Evolutionary conservation across 257 asterid species (phyloP), one percentile per base, ranked within the genome.

Genomic region (Lycium barbarum): DNA sequence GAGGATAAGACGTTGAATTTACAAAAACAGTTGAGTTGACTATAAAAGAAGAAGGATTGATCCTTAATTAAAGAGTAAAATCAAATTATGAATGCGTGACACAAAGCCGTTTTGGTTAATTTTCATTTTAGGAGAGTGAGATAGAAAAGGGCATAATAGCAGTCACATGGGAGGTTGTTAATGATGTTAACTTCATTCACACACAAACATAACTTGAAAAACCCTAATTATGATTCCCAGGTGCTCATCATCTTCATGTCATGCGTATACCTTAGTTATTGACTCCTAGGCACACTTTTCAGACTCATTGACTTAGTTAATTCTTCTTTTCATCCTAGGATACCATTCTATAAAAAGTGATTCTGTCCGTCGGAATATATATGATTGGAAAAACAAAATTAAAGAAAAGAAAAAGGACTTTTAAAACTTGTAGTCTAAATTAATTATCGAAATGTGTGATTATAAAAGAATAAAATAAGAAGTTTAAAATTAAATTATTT

Each of bases 111-210:
- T 66, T 6, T 58, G 26, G 15, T 22, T 62, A 62, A 62, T 62
- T 62, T 62, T 22, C 38, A 63, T 63, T 63, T 62, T 22, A 4
- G 8, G 14, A 0, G 18, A 65, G 72, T 26, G 17, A 26, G 17
- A 51, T 12, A 1, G 7, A 74, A 26, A 26, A 76, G 47, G 13
- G 45, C 83, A 85, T 90, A 58, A 91, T 90, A 83, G 22, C 85
- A 85, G 78, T 83, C 90, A 90, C 92, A 88, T 91, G 93, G 83
- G 76, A 81, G 85, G 55, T 51, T 83, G 82, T 87, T 83, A 89
- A 91, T 93, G 89, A 92, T 92, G 86, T 80, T 91, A 65, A 84
- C 94, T 90, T 92, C 90, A 45, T 87, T 84, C 51, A 76, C 89
- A 90, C 91, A 84, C 93, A 84, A 83, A 62, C 55, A 55, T 33